These are phyloP conservation scores for Talaromyces marneffei DNA, from an alignment of 2,329 filamentous ascomycete species.

Conservation along the genomic window DNA sequence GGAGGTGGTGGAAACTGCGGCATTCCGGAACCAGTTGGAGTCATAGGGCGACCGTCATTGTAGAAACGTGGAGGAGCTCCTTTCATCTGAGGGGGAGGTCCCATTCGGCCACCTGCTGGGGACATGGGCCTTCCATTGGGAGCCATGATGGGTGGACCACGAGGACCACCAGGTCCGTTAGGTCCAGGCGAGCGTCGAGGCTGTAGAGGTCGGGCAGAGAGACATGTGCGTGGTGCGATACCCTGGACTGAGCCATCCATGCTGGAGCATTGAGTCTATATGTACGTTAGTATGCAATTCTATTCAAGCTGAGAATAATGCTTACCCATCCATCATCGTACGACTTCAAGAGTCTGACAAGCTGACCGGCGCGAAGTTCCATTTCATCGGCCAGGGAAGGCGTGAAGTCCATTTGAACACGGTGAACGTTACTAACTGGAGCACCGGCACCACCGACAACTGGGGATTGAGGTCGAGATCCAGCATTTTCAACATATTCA, in stretches of 20 bases:
- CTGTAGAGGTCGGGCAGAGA: slow-evolving; percentile 88
- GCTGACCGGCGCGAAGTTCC: slow-evolving; percentile 69
- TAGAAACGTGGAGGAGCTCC: slow-evolving; percentile 18
- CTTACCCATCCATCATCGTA: slow-evolving; percentile 98
- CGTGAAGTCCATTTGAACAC: slow-evolving; percentile 89
- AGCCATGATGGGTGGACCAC: slow-evolving; percentile 12
- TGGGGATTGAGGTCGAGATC: slow-evolving; percentile 38
- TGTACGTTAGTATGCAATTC: slow-evolving; percentile 25
- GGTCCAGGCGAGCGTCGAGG: slow-evolving; percentile 53
- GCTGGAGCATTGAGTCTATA: slow-evolving; percentile 77
- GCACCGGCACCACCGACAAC: slow-evolving; percentile 54
- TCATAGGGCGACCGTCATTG: slow-evolving; percentile 27
- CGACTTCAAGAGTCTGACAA: slow-evolving; percentile 86
- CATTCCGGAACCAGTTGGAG: slow-evolving; percentile 19
- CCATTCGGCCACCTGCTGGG: slow-evolving; percentile 31
- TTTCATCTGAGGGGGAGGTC: slow-evolving; percentile 12
- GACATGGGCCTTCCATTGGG: slow-evolving; percentile 34
- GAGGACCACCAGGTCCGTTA: slow-evolving; percentile 25
- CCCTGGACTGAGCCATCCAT: slow-evolving; percentile 89
- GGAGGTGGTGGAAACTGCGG: slow-evolving; percentile 26
- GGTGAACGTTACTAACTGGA: slow-evolving; percentile 65
- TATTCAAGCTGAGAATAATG: slow-evolving; percentile 23
- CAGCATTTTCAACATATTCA: slow-evolving; percentile 20
- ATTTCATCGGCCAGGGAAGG: slow-evolving; percentile 91
- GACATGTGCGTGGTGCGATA: slow-evolving; percentile 86